These are phyloP conservation scores for Mortierella sp. DNA, from an alignment of 371 early-diverging fungal species.

Conservation along the genomic window DNA sequence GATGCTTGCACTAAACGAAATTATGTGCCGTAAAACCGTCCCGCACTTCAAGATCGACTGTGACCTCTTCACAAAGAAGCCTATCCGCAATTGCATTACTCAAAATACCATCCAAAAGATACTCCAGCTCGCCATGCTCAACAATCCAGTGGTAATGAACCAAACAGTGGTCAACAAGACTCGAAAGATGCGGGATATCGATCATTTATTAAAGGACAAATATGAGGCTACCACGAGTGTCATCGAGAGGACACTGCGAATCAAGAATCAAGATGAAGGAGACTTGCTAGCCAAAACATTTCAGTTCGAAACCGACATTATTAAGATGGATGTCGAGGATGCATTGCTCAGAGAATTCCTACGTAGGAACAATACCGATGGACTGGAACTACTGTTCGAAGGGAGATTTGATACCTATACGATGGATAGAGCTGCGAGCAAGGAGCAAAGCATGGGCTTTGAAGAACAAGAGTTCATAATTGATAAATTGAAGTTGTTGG, in stretches of 20 bases:
- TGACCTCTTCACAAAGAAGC: constrained; percentile 7
- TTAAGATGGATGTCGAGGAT: neutral
- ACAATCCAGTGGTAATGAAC: constrained; percentile 15
- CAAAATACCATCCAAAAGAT: constrained; percentile 15
- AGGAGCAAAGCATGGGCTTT: neutral
- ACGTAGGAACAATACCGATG: neutral
- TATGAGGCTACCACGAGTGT: neutral
- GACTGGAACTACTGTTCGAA: neutral
- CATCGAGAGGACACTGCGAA: constrained; percentile 11
- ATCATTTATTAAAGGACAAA: neutral
- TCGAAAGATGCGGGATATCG: constrained; percentile 1
- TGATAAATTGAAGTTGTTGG: too few species aligned
- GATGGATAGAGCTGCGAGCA: neutral
- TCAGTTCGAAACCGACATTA: neutral
- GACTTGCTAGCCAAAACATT: neutral
- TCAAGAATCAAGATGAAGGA: constrained; percentile 5
- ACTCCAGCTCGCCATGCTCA: constrained; percentile 1
- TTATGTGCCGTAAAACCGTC: constrained; percentile 5
- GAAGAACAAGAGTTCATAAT: too few species aligned
- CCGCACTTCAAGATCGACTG: constrained; percentile 30
- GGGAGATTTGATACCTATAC: constrained; percentile 3
- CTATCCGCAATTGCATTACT: constrained; percentile 18
- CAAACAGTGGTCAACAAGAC: constrained; percentile 13
- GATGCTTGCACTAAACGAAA: neutral
- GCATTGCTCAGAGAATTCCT: neutral